Percentiles rank a stretch among this genome's conserved stretches.
These are phyloP conservation scores for Neurospora sp. DNA, from an alignment of 2,329 filamentous ascomycete genomes.

Conservation along the genomic window DNA sequence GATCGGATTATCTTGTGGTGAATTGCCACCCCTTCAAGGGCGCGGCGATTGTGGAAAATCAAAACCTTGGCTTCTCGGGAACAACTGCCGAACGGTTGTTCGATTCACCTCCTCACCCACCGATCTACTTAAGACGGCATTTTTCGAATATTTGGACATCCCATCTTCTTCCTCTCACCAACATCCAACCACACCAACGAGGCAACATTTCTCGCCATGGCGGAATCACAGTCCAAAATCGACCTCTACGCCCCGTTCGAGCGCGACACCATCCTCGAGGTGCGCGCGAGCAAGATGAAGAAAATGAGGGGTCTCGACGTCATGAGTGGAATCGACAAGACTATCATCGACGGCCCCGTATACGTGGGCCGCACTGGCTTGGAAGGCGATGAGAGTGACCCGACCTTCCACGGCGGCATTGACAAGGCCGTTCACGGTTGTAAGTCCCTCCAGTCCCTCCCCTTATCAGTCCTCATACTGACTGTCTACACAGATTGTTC, in stretches of 20 bases:
- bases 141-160: neutral
- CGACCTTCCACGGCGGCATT: conserved; percentile 47
- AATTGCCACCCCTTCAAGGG: neutral
- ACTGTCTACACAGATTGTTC: conserved; percentile 40
- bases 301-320: conserved; percentile 40
- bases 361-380: conserved; percentile 40
- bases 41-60: neutral
- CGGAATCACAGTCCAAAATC: conserved; percentile 11
- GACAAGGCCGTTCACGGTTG: conserved; percentile 55
- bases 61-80: neutral
- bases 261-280: conserved; percentile 41
- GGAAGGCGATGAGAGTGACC: conserved; percentile 51
- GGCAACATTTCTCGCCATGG: conserved; percentile 1
- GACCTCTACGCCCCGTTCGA: conserved; percentile 33
- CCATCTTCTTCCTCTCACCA: neutral
- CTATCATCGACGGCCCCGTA: conserved; percentile 31
- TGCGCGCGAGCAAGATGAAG: conserved; percentile 48
- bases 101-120: neutral
- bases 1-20: neutral
- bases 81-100: neutral
- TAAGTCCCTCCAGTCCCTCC: conserved; percentile 22
- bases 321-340: conserved; percentile 48
- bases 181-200: neutral
- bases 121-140: neutral
- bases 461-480: neutral